phyloP scores from a whole-genome alignment of 2,329 filamentous ascomycete species.

The Fusarium redolens region DNA sequence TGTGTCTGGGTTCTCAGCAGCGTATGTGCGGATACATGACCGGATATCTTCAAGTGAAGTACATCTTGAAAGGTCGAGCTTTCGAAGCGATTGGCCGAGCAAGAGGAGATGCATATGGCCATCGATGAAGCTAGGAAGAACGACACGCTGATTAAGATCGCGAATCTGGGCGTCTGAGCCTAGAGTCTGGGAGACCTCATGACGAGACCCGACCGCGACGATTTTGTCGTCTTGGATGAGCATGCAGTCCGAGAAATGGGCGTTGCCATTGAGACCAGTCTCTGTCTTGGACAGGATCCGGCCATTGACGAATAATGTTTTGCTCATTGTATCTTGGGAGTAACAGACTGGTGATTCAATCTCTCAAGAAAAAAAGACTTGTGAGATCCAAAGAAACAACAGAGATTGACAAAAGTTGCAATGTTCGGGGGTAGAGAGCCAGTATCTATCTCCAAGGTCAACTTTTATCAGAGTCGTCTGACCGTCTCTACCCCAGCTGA shows the following conservation, averaged over 20 bases:
- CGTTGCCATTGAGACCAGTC: conserved; percentile 22
- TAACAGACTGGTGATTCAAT: rapidly evolving
- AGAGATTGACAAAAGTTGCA: too few relatives aligned
- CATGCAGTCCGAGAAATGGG: conserved; percentile 44
- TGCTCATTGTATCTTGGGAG: not conserved
- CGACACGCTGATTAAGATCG: conserved; percentile 48
- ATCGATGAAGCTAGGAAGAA: conserved; percentile 67
- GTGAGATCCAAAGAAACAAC: too few relatives aligned
- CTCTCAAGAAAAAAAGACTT: rapidly evolving
- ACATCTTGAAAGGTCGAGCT: conserved; percentile 61
- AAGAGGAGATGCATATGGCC: conserved; percentile 67
- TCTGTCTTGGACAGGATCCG: conserved; percentile 33
- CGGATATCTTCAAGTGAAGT: conserved; percentile 61
- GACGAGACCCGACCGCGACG: conserved; percentile 45
- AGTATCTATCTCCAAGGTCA: too few relatives aligned
- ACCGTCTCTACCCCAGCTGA: not conserved
- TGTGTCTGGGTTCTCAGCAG: conserved; percentile 57
- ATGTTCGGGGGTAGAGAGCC: too few relatives aligned
- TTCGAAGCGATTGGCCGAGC: conserved; percentile 63
- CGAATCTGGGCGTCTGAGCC: not conserved
- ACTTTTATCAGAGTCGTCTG: not conserved
- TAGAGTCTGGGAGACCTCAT: not conserved
- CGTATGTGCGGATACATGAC: conserved; percentile 56
- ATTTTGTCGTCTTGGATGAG: conserved; percentile 48
- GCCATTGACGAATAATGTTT: conserved; percentile 37